Evolutionary conservation across 768 basidiomycete genomes (phyloP), one percentile per base, ranked within the genome.

Genomic region (Serendipita sp.): DNA sequence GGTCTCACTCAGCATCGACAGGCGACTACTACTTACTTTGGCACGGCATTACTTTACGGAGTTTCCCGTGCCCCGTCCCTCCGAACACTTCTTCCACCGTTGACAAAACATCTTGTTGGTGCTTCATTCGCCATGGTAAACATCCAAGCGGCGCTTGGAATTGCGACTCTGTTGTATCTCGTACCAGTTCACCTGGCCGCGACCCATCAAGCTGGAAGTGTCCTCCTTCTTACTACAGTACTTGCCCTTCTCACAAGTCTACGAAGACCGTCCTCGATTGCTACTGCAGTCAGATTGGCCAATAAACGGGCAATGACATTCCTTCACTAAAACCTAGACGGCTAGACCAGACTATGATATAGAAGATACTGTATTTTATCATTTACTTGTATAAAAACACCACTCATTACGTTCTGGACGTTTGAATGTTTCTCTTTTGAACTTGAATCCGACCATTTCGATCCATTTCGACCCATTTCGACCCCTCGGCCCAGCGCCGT

Each of bases 161-260:
- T 89, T 67, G 78, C 86, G 30, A 99, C 96, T 0, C 76, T 98
- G 28, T 73, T 97, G 11, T 95, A 95, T 74, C 81, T 97, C 44
- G 96, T 98, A 1, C 96, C 96, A 0, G 82, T 91, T 0, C 90
- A 90, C 1, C 76, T 98, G 2, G 96, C 96, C 5, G 91, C 95
- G 11, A 81, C 86, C 36, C 96, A 99, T 72, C 96, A 99, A 73
- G 95, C 91, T 0, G 96, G 95, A 3, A 95, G 92, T 70, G 88
- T 98, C 4, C 79, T 86, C 44, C 77, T 99, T 4, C 76, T 99
- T 54, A 93, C 88, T 23, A 82, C 88, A 3, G 83, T 92, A 79
- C 73, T 92, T 1, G 91, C 91, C 62, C 72, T 94, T 2, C 75
- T 88, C 3, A 79, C 89, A 16, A 79, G 84, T 0, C 74, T 97